These are phyloP conservation scores for Dendrobium officinale DNA, from an alignment of 106 monocot species.

Conservation along the genomic window DNA sequence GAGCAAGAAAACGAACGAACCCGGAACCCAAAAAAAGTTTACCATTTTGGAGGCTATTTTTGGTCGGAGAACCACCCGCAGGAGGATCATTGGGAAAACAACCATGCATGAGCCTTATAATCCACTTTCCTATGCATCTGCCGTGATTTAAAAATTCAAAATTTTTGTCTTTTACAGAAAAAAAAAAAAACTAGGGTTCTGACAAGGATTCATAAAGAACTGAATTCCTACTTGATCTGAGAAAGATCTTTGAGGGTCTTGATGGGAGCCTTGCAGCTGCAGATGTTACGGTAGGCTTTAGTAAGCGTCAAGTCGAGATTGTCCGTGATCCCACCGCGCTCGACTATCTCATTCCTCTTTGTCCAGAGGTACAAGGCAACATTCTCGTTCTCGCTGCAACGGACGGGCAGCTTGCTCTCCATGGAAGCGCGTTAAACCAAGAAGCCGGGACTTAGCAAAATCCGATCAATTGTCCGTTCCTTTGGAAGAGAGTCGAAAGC, in stretches of 20 bases:
- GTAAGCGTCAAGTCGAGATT: constrained; percentile 63
- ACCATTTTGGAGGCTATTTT: constrained; percentile 23
- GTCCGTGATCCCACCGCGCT: constrained; percentile 38
- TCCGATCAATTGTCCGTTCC: background rate
- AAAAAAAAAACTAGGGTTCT: background rate
- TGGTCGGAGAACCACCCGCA: constrained; percentile 13
- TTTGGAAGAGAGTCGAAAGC: background rate
- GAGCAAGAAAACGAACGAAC: background rate
- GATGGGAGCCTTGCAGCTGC: constrained; percentile 59
- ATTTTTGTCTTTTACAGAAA: background rate
- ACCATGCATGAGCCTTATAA: constrained; percentile 58
- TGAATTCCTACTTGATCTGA: constrained; percentile 46
- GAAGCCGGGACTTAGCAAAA: background rate
- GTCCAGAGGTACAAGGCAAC: constrained; percentile 40
- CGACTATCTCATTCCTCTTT: constrained; percentile 67
- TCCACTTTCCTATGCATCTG: constrained; percentile 93
- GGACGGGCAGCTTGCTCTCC: constrained; percentile 34
- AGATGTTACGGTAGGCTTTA: constrained; percentile 64
- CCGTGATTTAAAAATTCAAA: background rate
- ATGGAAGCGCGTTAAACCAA: constrained; percentile 6
- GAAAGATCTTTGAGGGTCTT: constrained; percentile 73
- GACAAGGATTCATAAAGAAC: background rate
- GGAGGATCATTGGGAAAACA: constrained; percentile 37
- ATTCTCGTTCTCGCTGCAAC: constrained; percentile 69
- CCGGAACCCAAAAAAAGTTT: background rate